These are phyloP conservation scores for Metschnikowia shivogae DNA, from an alignment of 805 yeast genomes.

Conservation along the genomic window DNA sequence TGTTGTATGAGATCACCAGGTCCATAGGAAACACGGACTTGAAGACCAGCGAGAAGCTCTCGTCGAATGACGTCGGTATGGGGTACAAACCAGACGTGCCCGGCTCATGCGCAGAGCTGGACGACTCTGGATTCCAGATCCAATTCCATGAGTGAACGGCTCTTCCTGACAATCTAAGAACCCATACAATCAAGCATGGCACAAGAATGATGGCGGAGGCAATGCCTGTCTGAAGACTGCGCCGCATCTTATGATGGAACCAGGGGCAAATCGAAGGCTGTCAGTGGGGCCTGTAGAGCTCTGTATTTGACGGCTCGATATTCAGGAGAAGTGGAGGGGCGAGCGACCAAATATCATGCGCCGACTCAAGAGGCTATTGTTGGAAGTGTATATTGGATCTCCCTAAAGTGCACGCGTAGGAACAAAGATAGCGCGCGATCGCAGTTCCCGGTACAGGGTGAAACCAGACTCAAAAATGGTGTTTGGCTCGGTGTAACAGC, in stretches of 20 bases:
- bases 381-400: too few relatives aligned
- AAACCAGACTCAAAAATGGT: too few relatives aligned
- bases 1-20: conserved; percentile 29
- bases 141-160: too few relatives aligned
- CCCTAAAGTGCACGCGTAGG: too few relatives aligned
- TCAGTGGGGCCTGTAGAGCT: background rate
- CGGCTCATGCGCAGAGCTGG: background rate
- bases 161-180: too few relatives aligned
- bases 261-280: background rate
- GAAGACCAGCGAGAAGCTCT: conserved; percentile 22
- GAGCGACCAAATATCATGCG: too few relatives aligned
- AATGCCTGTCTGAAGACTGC: background rate
- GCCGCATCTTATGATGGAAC: background rate
- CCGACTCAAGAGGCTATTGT: too few relatives aligned
- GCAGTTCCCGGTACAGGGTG: too few relatives aligned
- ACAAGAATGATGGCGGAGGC: background rate
- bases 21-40: conserved; percentile 43
- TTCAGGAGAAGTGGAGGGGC: too few relatives aligned
- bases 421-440: too few relatives aligned
- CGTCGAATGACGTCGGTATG: conserved; percentile 4
- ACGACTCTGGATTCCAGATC: too few relatives aligned
- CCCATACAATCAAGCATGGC: background rate
- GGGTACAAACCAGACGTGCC: background rate
- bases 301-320: background rate
- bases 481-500: too few relatives aligned